Conservation (phyloP, 441 rosid genomes). For the Erysimum cheiri region DNA sequence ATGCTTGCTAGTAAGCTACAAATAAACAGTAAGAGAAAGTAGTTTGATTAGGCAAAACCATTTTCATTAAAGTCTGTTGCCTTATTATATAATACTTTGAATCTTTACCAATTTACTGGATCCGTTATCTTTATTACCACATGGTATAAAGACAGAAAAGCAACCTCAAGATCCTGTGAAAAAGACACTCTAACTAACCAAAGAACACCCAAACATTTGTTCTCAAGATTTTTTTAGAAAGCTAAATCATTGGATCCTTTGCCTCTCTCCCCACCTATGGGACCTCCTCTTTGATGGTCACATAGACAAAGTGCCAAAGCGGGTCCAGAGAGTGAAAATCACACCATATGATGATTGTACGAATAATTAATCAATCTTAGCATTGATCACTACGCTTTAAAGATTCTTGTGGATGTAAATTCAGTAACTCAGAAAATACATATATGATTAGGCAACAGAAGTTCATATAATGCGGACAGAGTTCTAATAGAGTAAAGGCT, state of each 20-base stretch:
- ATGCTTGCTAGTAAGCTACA: conserved; percentile 41
- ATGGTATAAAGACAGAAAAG: conserved; percentile 31
- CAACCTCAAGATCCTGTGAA: conserved; percentile 38
- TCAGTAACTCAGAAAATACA: conserved; percentile 33
- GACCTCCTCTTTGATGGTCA: conserved; percentile 37
- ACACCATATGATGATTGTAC: conserved; percentile 35
- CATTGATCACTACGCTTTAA: conserved; percentile 42
- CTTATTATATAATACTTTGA: conserved; percentile 17
- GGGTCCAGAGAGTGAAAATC: conserved; percentile 47
- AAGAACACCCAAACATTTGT: conserved; percentile 40
- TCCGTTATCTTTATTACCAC: conserved; percentile 21
- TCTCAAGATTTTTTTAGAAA: conserved; percentile 28
- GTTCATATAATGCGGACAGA: conserved; percentile 52
- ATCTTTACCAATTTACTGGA: conserved; percentile 19
- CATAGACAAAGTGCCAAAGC: conserved; percentile 42
- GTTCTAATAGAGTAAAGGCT: conserved; percentile 48
- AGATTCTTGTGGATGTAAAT: conserved; percentile 47
- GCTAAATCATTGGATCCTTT: conserved; percentile 39
- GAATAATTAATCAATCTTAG: conserved; percentile 47
- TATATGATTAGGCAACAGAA: conserved; percentile 42
- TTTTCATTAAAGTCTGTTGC: conserved; percentile 28
- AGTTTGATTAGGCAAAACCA: conserved; percentile 27
- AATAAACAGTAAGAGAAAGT: conserved; percentile 25
- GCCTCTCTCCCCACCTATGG: conserved; percentile 32
- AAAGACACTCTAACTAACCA: conserved; percentile 44